These are phyloP conservation scores for Pisolithus tinctorius DNA, from an alignment of 768 basidiomycete species.

Conservation along the genomic window DNA sequence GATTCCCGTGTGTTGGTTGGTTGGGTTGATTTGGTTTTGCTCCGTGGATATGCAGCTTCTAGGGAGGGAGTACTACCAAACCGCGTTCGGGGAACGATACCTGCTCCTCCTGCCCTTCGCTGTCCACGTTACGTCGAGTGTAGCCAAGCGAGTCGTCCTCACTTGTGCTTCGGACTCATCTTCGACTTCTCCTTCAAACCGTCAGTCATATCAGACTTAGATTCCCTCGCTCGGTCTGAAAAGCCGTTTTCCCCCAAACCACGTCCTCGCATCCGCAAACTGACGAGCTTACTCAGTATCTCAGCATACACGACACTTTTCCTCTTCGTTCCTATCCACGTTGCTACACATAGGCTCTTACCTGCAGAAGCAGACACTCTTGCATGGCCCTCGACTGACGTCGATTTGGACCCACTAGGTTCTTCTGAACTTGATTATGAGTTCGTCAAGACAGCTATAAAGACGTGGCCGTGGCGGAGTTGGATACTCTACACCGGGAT, in stretches of 20 bases:
- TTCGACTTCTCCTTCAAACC: background rate
- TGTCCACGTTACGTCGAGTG: no score
- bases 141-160: background rate
- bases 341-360: conserved; percentile 51
- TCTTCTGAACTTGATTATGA: conserved; percentile 80
- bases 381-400: conserved; percentile 2
- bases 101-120: conserved; percentile 64
- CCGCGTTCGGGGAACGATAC: conserved; percentile 55
- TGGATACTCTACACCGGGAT: conserved; percentile 61
- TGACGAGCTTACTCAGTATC: conserved; percentile 23
- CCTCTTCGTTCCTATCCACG: conserved; percentile 27
- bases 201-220: background rate
- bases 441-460: conserved; percentile 69
- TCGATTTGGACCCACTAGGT: conserved; percentile 31
- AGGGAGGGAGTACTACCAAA: conserved; percentile 85
- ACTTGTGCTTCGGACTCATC: background rate
- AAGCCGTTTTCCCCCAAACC: conserved; percentile 17
- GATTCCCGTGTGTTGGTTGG: background rate
- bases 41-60: conserved; percentile 50
- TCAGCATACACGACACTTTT: conserved; percentile 58
- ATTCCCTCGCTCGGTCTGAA: background rate
- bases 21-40: background rate
- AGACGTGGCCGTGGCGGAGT: conserved; percentile 54
- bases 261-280: conserved; percentile 30
- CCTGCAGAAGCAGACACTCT: conserved; percentile 42